These are phyloP conservation scores for Penicillium paradoxum DNA, from an alignment of 495 filamentous ascomycete species.

Conservation along the genomic window DNA sequence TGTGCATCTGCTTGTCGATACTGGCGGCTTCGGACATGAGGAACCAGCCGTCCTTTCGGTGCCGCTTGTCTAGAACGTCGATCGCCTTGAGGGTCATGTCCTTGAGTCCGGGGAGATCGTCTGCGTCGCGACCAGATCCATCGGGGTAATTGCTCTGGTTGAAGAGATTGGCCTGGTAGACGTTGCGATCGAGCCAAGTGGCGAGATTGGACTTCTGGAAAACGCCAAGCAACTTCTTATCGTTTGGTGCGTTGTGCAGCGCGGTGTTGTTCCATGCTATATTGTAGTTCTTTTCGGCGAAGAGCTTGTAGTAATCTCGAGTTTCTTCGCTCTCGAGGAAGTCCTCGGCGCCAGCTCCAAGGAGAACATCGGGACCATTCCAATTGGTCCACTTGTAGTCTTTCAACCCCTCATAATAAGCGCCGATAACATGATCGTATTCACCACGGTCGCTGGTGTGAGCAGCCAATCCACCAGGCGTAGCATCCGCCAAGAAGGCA, in stretches of 20 bases:
- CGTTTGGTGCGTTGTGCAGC: conserved; percentile 45
- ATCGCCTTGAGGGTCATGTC: conserved; percentile 80
- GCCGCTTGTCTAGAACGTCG: conserved; percentile 60
- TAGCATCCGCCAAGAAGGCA: conserved; percentile 68
- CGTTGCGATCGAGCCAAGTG: conserved; percentile 69
- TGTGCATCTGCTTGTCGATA: conserved; percentile 78
- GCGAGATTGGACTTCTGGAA: conserved; percentile 62
- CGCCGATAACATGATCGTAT: conserved; percentile 60
- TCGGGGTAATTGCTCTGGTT: conserved; percentile 58
- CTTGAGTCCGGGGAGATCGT: conserved; percentile 66
- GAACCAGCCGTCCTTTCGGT: conserved; percentile 64
- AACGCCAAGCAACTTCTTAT: conserved; percentile 58
- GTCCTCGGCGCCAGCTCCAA: conserved; percentile 69
- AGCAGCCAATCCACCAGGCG: conserved; percentile 61
- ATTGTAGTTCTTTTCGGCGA: conserved; percentile 59
- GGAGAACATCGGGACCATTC: conserved; percentile 64
- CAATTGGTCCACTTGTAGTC: conserved; percentile 64
- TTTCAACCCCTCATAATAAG: conserved; percentile 51
- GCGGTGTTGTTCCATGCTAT: conserved; percentile 63
- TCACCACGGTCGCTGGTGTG: conserved; percentile 59
- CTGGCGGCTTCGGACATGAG: conserved; percentile 72
- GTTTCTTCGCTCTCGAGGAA: conserved; percentile 44
- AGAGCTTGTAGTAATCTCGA: conserved; percentile 63
- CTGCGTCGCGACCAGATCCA: conserved; percentile 51
- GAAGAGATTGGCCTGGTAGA: conserved; percentile 58